These are phyloP conservation scores for Chrysosphaeria jannelii DNA, from an alignment of 2,329 filamentous ascomycete species.

Conservation along the genomic window DNA sequence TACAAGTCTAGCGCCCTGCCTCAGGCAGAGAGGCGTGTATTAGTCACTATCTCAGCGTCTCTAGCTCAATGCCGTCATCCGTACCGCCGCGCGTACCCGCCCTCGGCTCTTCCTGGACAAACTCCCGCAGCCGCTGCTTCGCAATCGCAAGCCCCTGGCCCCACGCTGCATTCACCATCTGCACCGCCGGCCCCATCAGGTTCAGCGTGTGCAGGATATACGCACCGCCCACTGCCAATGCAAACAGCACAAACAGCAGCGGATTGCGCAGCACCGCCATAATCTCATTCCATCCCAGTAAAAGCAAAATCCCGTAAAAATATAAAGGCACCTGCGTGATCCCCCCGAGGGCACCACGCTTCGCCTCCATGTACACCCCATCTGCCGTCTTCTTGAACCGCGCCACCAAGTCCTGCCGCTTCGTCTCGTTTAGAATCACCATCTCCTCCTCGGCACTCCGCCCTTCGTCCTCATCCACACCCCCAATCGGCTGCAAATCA, in stretches of 20 bases:
- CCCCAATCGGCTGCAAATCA: slow-evolving; percentile 64
- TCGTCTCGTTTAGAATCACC: slow-evolving; percentile 70
- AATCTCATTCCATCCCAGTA: slow-evolving; percentile 97
- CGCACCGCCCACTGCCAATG: slow-evolving; percentile 42
- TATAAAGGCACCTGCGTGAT: slow-evolving; percentile 84
- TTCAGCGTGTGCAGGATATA: slow-evolving; percentile 88
- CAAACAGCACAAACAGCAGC: slow-evolving; percentile 30
- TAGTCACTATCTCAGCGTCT: too few species aligned
- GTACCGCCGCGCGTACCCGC: too few species aligned
- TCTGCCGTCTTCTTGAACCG: slow-evolving; percentile 97
- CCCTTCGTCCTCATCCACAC: slow-evolving; percentile 79
- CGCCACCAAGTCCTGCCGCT: slow-evolving; percentile 70
- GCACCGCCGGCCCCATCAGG: slow-evolving; percentile 80
- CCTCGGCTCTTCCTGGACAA: too few species aligned
- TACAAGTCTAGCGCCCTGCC: too few species aligned
- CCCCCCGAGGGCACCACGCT: slow-evolving; percentile 82
- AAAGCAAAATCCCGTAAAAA: slow-evolving; percentile 70
- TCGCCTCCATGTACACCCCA: slow-evolving; percentile 91
- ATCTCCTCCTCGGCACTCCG: slow-evolving; percentile 92
- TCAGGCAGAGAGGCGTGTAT: too few species aligned
- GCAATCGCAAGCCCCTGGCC: slow-evolving; percentile 70
- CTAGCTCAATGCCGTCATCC: too few species aligned
- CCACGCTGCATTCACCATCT: slow-evolving; percentile 75
- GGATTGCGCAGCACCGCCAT: slow-evolving; percentile 23
- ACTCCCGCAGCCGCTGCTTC: slow-evolving; percentile 72